Conservation (phyloP, 1,284 basidiomycete genomes). For the Puccinia novopanici region DNA sequence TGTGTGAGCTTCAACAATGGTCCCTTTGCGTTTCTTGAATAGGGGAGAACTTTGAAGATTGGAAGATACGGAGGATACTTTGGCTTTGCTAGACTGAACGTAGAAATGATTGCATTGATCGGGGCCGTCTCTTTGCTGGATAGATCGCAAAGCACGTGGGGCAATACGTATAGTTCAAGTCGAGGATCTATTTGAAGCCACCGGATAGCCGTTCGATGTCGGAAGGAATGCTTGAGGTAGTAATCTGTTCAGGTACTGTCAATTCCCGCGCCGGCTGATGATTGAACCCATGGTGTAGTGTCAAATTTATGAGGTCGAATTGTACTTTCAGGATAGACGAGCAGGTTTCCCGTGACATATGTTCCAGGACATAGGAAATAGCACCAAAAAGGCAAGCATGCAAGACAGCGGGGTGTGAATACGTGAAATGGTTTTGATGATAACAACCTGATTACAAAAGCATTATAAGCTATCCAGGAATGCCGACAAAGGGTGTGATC, state of each 20-base stretch:
- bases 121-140: too few relatives aligned
- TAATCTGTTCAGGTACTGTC: not conserved
- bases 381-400: constrained; percentile 10
- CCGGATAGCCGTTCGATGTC: not conserved
- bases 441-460: not conserved
- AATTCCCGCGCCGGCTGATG: not conserved
- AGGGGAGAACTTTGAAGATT: not conserved
- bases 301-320: not conserved
- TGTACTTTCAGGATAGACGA: constrained; percentile 16
- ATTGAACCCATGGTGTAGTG: not conserved
- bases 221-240: not conserved
- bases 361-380: constrained; percentile 8
- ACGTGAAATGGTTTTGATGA: not conserved
- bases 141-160: constrained; percentile 17
- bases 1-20: too few relatives aligned
- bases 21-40: not conserved
- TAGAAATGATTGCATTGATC: constrained; percentile 12
- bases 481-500: too few relatives aligned
- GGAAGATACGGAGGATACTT: not conserved
- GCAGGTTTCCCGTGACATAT: not conserved
- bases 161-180: constrained; percentile 4
- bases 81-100: not conserved
- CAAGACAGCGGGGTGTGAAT: constrained; percentile 9
- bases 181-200: constrained; percentile 25
- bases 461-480: too few relatives aligned